A percentile compares a stretch with the other conserved stretches of the same genome.
These are phyloP conservation scores for Pichia thaimueangensis DNA, from an alignment of 805 yeast genomes.

Conservation along the genomic window DNA sequence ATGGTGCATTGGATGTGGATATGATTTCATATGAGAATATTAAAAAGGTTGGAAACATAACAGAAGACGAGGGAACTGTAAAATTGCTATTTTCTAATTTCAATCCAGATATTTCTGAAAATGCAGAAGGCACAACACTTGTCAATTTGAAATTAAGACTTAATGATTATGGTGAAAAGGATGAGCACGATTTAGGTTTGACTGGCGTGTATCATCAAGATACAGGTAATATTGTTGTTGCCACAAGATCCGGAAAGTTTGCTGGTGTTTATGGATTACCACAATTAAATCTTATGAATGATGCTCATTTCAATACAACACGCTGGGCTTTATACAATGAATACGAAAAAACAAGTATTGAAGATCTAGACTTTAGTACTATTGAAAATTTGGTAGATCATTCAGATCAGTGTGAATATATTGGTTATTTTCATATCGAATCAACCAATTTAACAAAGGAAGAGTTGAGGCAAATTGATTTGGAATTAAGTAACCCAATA, in stretches of 20 bases:
- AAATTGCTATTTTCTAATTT: conserved; percentile 17
- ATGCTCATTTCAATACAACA: conserved; percentile 37
- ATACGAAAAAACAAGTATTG: conserved; percentile 35
- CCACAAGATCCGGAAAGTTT: conserved; percentile 60
- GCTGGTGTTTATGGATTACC: conserved; percentile 57
- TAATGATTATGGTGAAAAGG: conserved; percentile 41
- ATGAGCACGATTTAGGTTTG: conserved; percentile 44
- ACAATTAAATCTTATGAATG: conserved; percentile 39
- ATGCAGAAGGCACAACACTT: conserved; percentile 25
- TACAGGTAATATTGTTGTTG: conserved; percentile 54
- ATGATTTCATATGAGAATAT: conserved; percentile 4
- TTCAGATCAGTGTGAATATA: conserved; percentile 56
- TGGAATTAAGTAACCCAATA: conserved; percentile 64
- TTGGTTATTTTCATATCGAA: conserved; percentile 61
- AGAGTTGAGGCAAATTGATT: conserved; percentile 58
- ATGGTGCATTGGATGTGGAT: conserved; percentile 5
- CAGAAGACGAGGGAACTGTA: conserved; percentile 22
- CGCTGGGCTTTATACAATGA: conserved; percentile 39
- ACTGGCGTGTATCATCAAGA: conserved; percentile 62
- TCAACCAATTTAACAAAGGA: conserved; percentile 48
- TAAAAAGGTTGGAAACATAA: conserved; percentile 22
- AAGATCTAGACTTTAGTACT: conserved; percentile 33
- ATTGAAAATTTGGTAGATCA: conserved; percentile 31
- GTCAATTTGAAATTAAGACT: conserved; percentile 29
- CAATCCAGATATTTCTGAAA: conserved; percentile 2